Evolutionary conservation across 441 rosid genomes (phyloP), one percentile per base, ranked within the genome.

Genomic region (Erysimum pusillum): DNA sequence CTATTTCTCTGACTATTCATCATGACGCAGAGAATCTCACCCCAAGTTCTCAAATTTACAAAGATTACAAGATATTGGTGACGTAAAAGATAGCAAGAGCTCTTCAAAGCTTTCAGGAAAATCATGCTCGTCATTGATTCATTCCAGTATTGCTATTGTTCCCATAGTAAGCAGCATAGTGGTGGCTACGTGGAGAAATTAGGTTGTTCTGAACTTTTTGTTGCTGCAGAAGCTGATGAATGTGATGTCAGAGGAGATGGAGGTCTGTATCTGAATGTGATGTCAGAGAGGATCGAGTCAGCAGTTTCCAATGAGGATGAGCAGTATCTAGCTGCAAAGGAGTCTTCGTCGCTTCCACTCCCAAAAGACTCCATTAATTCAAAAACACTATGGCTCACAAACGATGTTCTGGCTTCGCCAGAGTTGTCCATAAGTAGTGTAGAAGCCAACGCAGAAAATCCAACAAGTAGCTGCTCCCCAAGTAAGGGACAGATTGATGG

Each of bases 1-100:
- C 80, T 25, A 54, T 80, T 25, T 51, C 76, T 13, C 77, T 53
- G 69, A 62, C 71, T 60, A 81, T 79, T 67, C 78, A 81, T 74
- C 34, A 75, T 66, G 73, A 48, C 79, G 71, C 57, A 75, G 86
- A 85, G 63, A 82, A 92, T 77, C 76, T 82, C 79, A 82, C 85
- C n/a, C 94, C 96, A 75, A 85, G 82, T 48, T 73, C 83, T 62
- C 88, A 73, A 71, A 49, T 79, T 65, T 80, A 51, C 85, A 78
- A 75, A 81, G 86, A 65, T 74, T 81, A 46, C 88, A 78, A 69
- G 86, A 82, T 57, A 82, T 81, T 53, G 83, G 84, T 63, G 83
- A 75, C 72, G 59, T 83, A 38, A 86, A 79, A 63, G 90, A 81
- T 73, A 61, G 39, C 62, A 80, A 78, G 71, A 74, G 67, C 58